These are phyloP conservation scores for Ambrosia trifida DNA, from an alignment of 129 eudicot genomes.

Conservation along the genomic window DNA sequence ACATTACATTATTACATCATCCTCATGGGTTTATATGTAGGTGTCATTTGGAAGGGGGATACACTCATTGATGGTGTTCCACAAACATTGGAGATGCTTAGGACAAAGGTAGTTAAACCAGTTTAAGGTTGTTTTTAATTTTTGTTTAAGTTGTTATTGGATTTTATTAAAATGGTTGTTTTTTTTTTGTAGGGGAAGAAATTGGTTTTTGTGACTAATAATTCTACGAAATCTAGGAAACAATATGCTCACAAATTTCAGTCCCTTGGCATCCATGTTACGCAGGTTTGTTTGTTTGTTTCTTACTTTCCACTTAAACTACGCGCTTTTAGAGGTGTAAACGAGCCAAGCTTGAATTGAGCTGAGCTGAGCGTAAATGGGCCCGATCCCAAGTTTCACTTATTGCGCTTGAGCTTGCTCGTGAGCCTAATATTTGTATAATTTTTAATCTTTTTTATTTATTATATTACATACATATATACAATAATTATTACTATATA, in stretches of 20 bases:
- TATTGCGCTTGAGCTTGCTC: too few species aligned
- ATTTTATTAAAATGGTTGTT: not conserved
- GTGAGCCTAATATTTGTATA: too few species aligned
- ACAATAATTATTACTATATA: too few species aligned
- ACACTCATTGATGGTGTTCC: constrained; percentile 77
- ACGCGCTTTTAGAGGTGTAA: not conserved
- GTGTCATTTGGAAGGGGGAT: constrained; percentile 97
- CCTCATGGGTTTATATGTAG: constrained; percentile 29
- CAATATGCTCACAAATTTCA: constrained; percentile 69
- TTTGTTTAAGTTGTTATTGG: not conserved
- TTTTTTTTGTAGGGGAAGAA: constrained; percentile 68
- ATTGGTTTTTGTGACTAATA: constrained; percentile 86
- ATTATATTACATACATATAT: too few species aligned
- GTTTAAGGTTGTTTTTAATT: not conserved
- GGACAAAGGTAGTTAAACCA: constrained; percentile 56
- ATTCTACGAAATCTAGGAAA: constrained; percentile 73
- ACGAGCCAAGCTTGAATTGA: too few species aligned
- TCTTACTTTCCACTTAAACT: not conserved
- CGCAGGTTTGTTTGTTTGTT: constrained; percentile 49
- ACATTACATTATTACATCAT: not conserved
- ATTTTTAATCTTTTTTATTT: too few species aligned
- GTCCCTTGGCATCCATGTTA: constrained; percentile 76
- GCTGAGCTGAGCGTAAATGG: too few species aligned
- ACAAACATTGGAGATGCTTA: constrained; percentile 70
- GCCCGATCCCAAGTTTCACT: too few species aligned